Conservation (phyloP, 495 filamentous ascomycete species). For the Penicillium antarcticum region DNA sequence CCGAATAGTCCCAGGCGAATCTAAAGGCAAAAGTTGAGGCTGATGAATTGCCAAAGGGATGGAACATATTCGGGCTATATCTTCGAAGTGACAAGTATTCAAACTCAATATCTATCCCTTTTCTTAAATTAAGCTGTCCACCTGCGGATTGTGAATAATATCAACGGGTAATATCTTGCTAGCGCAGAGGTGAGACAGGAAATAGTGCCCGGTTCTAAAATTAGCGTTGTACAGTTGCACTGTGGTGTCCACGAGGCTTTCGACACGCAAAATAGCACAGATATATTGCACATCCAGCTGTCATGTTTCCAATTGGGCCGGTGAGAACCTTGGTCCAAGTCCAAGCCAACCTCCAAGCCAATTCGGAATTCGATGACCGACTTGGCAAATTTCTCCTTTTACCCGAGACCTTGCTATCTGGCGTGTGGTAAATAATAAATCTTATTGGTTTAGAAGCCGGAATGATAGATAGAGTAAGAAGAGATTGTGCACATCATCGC, state of each 20-base stretch:
- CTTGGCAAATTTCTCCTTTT: neutral
- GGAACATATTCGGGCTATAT: too few relatives aligned
- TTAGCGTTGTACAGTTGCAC: neutral
- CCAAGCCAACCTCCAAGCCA: neutral
- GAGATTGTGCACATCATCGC: slow-evolving; percentile 11
- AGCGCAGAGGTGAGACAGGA: too few relatives aligned
- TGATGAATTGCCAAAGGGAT: too few relatives aligned
- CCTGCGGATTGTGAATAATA: too few relatives aligned
- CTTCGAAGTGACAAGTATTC: too few relatives aligned
- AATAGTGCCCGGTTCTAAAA: neutral
- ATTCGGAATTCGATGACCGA: neutral
- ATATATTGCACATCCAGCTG: neutral
- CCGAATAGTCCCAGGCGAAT: too few relatives aligned
- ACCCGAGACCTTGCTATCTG: neutral
- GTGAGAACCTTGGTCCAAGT: slow-evolving; percentile 8
- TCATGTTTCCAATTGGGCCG: neutral
- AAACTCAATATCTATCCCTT: too few relatives aligned
- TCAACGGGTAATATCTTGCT: too few relatives aligned
- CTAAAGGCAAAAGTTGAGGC: too few relatives aligned
- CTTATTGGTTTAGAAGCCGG: slow-evolving; percentile 10
- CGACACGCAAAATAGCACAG: neutral
- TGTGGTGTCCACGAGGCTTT: too few relatives aligned
- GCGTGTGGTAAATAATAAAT: slow-evolving; percentile 1
- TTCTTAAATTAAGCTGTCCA: too few relatives aligned
- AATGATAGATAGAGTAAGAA: slow-evolving; percentile 1